Percentiles rank a stretch among this genome's conserved stretches.
phyloP scores from a whole-genome alignment of 257 asterid genomes.

The Dorcoceras hygrometricum region DNA sequence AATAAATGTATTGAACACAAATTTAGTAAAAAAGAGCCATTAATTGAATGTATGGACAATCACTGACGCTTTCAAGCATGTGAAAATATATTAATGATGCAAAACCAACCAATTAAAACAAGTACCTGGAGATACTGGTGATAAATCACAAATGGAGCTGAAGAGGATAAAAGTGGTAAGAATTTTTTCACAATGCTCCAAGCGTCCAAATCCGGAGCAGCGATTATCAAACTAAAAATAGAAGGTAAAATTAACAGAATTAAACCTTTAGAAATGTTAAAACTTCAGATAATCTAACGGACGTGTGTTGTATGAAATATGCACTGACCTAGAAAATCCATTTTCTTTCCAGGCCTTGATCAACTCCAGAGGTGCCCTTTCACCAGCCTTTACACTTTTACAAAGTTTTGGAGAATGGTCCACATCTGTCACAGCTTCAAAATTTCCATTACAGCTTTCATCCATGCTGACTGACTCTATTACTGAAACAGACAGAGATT shows the following conservation, averaged over 20 bases:
- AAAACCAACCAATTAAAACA: slow-evolving; percentile 12
- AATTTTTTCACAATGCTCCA: slow-evolving; percentile 77
- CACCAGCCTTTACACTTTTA: slow-evolving; percentile 62
- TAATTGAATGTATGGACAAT: background rate
- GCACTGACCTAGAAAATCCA: slow-evolving; percentile 84
- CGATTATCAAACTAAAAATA: slow-evolving; percentile 68
- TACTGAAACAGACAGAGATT: slow-evolving; percentile 33
- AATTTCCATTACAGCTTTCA: slow-evolving; percentile 34
- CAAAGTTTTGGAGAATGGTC: slow-evolving; percentile 39
- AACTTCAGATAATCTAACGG: background rate
- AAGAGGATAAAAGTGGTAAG: slow-evolving; percentile 74
- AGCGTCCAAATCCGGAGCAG: slow-evolving; percentile 78
- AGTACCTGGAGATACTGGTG: slow-evolving; percentile 89
- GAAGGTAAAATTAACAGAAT: slow-evolving; percentile 14
- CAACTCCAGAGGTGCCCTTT: slow-evolving; percentile 59
- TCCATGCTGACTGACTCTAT: slow-evolving; percentile 29
- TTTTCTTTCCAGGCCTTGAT: slow-evolving; percentile 71
- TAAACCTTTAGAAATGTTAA: background rate
- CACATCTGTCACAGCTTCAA: slow-evolving; percentile 32
- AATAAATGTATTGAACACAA: too few relatives aligned
- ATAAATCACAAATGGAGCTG: slow-evolving; percentile 93
- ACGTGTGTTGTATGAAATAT: too few relatives aligned
- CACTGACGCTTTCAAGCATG: background rate
- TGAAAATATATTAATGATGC: background rate
- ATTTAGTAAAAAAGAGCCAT: background rate